These are phyloP conservation scores for Debaryomyces psychrophilus DNA, from an alignment of 1,139 yeast genomes.

Conservation along the genomic window DNA sequence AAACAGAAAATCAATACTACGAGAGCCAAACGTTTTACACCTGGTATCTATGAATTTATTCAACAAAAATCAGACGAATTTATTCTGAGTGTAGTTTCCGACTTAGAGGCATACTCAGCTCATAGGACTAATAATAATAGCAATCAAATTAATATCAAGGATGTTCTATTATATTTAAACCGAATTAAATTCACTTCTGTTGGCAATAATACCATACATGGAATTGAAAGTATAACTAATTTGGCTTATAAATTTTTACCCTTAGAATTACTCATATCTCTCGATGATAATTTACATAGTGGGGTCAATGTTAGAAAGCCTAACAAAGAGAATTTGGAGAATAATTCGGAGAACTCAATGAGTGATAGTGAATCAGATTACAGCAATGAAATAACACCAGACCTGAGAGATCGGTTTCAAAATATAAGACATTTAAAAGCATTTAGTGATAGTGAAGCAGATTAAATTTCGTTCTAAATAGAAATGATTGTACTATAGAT, in stretches of 20 bases:
- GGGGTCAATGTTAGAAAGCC: not conserved
- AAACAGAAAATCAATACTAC: constrained; percentile 9
- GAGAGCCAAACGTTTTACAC: constrained; percentile 10
- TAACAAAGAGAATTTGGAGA: not conserved
- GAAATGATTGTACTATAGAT: constrained; percentile 11
- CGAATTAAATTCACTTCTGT: constrained; percentile 32
- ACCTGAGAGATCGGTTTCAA: not conserved
- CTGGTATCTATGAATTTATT: constrained; percentile 17
- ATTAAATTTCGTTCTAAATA: constrained; percentile 6
- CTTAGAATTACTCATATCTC: constrained; percentile 36
- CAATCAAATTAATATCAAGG: constrained; percentile 34
- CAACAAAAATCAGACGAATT: constrained; percentile 33
- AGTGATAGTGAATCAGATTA: constrained; percentile 6
- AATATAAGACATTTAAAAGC: constrained; percentile 2
- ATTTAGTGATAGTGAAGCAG: constrained; percentile 14
- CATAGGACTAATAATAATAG: constrained; percentile 33
- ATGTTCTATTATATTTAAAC: constrained; percentile 39
- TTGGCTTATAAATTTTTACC: constrained; percentile 43
- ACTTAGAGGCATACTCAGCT: constrained; percentile 37
- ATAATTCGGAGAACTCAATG: not conserved
- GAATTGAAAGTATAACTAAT: constrained; percentile 29
- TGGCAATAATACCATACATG: constrained; percentile 21
- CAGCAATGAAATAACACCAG: not conserved
- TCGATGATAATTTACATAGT: constrained; percentile 35
- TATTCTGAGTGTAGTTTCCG: constrained; percentile 34